Evolutionary conservation across 148 eudicot genomes (phyloP), one percentile per base, ranked within the genome.

Genomic region (Dysphania ambrosioides): DNA sequence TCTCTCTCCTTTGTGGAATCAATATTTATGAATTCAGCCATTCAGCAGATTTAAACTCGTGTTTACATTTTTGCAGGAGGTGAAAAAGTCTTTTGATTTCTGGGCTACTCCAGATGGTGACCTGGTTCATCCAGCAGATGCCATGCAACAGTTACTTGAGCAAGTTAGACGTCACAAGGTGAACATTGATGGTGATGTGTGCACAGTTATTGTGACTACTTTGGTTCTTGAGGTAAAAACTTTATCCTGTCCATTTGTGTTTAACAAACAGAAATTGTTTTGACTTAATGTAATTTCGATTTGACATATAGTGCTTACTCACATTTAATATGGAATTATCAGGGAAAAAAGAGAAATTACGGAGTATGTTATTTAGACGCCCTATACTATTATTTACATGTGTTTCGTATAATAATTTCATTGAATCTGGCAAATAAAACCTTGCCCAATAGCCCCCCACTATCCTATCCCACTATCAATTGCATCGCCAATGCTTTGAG

Each of bases 21-120:
- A n/a, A n/a, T n/a, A n/a, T n/a, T n/a, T n/a, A n/a, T n/a, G n/a
- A n/a, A n/a, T n/a, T n/a, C n/a, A n/a, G n/a, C n/a, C n/a, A n/a
- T n/a, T n/a, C n/a, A n/a, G n/a, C 30, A 56, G 3, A 9, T 30
- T 68, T 42, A 79, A 24, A 62, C 18, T 27, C 24, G 8, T 18
- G 74, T 58, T 69, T 72, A 44, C 31, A 23, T n/a, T 36, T 55
- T 77, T 36, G 71, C 87, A 95, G 98, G 98, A 90, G 81, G 93
- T 92, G 21, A 92, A 67, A 70, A 88, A 88, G 70, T 88, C 97
- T 7, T 95, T 95, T 79, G 91, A 90, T 81, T 95, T 88, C 77
- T 95, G 98, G 98, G 97, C 93, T 55, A 92, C 96, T 23, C 86
- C 89, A 51, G 97, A 92, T n/a, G 98, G 98, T 57, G 97, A 92